These are phyloP conservation scores for Dichotomocladium elegans DNA, from an alignment of 371 early-diverging fungal genomes.

Conservation along the genomic window DNA sequence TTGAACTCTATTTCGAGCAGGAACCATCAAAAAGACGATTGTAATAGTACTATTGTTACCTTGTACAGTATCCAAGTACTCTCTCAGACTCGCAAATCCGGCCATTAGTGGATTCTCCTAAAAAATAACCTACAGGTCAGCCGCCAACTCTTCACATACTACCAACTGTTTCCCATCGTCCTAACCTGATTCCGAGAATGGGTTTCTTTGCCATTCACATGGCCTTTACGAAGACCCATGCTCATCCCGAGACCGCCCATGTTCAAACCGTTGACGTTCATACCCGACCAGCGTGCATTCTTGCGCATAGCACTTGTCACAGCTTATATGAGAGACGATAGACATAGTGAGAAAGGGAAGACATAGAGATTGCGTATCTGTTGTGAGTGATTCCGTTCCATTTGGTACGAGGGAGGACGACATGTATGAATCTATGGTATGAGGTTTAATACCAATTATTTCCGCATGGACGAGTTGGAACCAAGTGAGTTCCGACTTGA, in stretches of 20 bases:
- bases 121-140: too few species aligned
- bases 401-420: not conserved
- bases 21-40: too few species aligned
- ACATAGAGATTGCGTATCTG: not conserved
- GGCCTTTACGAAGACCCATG: slow-evolving; percentile 59
- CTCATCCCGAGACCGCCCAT: slow-evolving; percentile 66
- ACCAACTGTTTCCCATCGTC: too few species aligned
- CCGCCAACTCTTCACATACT: too few species aligned
- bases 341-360: not conserved
- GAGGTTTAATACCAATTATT: slow-evolving; percentile 64
- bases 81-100: slow-evolving; percentile 67
- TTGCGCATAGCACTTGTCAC: slow-evolving; percentile 84
- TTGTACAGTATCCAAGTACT: slow-evolving; percentile 55
- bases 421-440: too few species aligned
- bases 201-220: slow-evolving; percentile 34
- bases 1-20: too few species aligned
- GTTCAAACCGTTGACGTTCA: slow-evolving; percentile 55
- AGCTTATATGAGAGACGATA: slow-evolving; percentile 13
- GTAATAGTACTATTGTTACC: slow-evolving; percentile 48
- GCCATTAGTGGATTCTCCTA: slow-evolving; percentile 71
- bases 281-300: slow-evolving; percentile 81
- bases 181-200: slow-evolving; percentile 41
- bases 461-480: slow-evolving; percentile 77
- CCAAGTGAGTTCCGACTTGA: slow-evolving; percentile 66
- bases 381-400: not conserved